These are phyloP conservation scores for Spathaspora arborariae DNA, from an alignment of 805 yeast species.

Conservation along the genomic window DNA sequence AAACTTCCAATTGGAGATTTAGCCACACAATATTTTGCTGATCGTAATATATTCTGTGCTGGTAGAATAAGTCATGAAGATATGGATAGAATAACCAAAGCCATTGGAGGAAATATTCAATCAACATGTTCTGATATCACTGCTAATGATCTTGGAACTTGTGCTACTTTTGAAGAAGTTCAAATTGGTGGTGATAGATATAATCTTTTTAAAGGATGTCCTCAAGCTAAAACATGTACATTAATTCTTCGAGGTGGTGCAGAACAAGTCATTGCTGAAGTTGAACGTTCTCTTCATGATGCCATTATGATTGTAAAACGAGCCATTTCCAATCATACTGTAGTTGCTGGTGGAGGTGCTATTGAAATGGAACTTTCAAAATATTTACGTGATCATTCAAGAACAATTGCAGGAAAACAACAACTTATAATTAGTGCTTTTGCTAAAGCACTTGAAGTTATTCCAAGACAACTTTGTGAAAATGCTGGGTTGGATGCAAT, in stretches of 20 bases:
- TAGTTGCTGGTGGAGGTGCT: constrained; percentile 99
- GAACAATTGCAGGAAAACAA: constrained; percentile 91
- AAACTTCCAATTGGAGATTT: constrained; percentile 96
- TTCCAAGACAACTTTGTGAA: constrained; percentile 96
- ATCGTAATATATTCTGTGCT: constrained; percentile 93
- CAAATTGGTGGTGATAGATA: constrained; percentile 96
- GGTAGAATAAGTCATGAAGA: constrained; percentile 90
- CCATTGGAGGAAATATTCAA: constrained; percentile 91
- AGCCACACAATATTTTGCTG: constrained; percentile 99
- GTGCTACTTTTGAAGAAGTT: constrained; percentile 82
- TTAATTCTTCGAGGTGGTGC: constrained; percentile 95
- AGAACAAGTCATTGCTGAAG: constrained; percentile 96
- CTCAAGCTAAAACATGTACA: constrained; percentile 90
- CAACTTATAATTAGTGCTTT: constrained; percentile 88
- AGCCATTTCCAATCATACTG: constrained; percentile 77
- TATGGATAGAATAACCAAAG: constrained; percentile 85
- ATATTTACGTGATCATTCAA: constrained; percentile 80
- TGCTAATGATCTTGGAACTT: constrained; percentile 75
- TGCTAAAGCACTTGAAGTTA: constrained; percentile 91
- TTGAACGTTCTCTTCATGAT: constrained; percentile 95
- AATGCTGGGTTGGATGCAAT: constrained; percentile 99
- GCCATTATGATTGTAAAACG: constrained; percentile 98
- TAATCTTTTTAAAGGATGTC: constrained; percentile 89
- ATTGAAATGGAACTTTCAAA: constrained; percentile 95
- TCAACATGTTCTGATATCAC: constrained; percentile 67